These are phyloP conservation scores for Penicillium salamii DNA, from an alignment of 495 filamentous ascomycete genomes.

Conservation along the genomic window DNA sequence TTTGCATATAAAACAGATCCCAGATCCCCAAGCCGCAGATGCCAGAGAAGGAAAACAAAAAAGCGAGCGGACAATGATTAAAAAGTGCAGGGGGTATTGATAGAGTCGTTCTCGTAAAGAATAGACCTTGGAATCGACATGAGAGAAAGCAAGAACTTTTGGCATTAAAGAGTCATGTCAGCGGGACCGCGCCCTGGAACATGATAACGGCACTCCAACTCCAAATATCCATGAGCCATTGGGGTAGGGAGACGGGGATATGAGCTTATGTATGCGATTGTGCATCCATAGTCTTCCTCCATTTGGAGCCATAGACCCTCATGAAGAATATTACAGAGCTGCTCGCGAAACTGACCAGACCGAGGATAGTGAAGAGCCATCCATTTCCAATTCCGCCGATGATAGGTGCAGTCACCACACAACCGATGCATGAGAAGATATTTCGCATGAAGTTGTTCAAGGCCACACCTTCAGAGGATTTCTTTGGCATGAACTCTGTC, in stretches of 20 bases:
- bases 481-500: conserved; percentile 84
- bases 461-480: conserved; percentile 73
- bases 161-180: too few species aligned
- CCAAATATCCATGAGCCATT: too few species aligned
- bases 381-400: conserved; percentile 83
- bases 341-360: conserved; percentile 55
- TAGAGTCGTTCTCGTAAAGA: not conserved
- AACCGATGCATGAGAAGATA: conserved; percentile 78
- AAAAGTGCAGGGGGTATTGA: not conserved
- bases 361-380: conserved; percentile 83
- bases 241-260: too few species aligned
- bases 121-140: too few species aligned
- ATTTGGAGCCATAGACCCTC: conserved; percentile 59
- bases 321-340: conserved; percentile 63
- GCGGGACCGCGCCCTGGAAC: too few species aligned
- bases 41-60: too few species aligned
- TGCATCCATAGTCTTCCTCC: conserved; percentile 68
- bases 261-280: conserved; percentile 30
- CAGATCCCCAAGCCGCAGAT: too few species aligned
- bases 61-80: too few species aligned
- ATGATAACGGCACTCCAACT: too few species aligned
- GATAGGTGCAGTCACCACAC: conserved; percentile 69
- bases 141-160: too few species aligned
- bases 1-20: too few species aligned
- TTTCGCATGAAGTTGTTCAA: conserved; percentile 77